Conservation (phyloP, 2,329 filamentous ascomycete species). For the Periconia sp. region DNA sequence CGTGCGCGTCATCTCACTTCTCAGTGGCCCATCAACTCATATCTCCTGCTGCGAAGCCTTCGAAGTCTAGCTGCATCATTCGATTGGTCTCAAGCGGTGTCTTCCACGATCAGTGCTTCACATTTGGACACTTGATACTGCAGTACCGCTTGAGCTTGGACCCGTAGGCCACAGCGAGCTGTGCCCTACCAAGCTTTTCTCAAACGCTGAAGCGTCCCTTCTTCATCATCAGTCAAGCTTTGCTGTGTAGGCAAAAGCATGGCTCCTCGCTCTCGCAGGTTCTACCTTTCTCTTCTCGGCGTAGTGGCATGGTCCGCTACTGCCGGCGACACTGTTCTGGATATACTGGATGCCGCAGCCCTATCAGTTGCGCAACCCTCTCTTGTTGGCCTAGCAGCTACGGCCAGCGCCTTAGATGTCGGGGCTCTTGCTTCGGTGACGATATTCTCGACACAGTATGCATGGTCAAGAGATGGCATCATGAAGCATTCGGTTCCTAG, state of each 20-base stretch:
- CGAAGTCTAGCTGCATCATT: slow-evolving; percentile 1
- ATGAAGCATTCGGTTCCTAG: slow-evolving; percentile 24
- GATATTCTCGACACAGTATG: slow-evolving; percentile 36
- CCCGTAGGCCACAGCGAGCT: slow-evolving; percentile 11
- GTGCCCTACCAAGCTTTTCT: slow-evolving; percentile 4
- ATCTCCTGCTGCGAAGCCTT: too few relatives aligned
- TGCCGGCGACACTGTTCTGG: slow-evolving; percentile 41
- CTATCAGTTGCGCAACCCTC: slow-evolving; percentile 30
- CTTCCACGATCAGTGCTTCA: slow-evolving; percentile 9
- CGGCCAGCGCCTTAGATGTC: slow-evolving; percentile 39
- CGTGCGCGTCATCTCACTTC: too few relatives aligned
- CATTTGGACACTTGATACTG: slow-evolving; percentile 7
- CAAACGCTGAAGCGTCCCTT: not conserved
- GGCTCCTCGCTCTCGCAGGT: slow-evolving; percentile 32
- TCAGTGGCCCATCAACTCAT: too few relatives aligned
- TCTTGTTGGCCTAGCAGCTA: slow-evolving; percentile 33
- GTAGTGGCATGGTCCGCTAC: slow-evolving; percentile 42
- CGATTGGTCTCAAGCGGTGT: slow-evolving; percentile 7
- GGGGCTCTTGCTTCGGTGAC: slow-evolving; percentile 35
- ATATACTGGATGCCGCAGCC: slow-evolving; percentile 44
- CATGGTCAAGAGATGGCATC: slow-evolving; percentile 33
- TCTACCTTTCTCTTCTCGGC: slow-evolving; percentile 40
- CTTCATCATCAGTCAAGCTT: not conserved
- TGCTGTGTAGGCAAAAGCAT: slow-evolving; percentile 17
- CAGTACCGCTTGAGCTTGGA: slow-evolving; percentile 14